These are phyloP conservation scores for Phytopythium delawarense DNA, from an alignment of 352 stramenopile species.

Conservation along the genomic window DNA sequence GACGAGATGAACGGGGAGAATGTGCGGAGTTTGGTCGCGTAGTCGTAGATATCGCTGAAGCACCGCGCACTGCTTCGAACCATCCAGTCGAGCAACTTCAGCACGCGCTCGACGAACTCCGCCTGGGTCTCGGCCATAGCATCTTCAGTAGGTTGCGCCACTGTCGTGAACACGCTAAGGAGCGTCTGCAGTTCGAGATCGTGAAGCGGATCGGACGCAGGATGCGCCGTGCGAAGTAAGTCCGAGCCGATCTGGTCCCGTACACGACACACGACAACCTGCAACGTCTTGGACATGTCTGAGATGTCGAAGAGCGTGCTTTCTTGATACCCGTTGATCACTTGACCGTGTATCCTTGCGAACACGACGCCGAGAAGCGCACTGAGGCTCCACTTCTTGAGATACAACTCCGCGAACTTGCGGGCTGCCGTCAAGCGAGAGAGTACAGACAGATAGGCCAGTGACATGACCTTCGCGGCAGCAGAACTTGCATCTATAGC, in stretches of 20 bases:
- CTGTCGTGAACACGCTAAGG: constrained; percentile 19
- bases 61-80: constrained; percentile 13
- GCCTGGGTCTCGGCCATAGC: neutral
- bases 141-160: neutral
- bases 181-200: constrained; percentile 23
- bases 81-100: constrained; percentile 32
- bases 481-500: neutral
- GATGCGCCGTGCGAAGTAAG: neutral
- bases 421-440: constrained; percentile 16
- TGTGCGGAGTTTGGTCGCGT: constrained; percentile 16
- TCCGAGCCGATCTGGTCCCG: neutral
- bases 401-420: constrained; percentile 50
- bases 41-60: constrained; percentile 26
- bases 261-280: constrained; percentile 14
- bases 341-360: constrained; percentile 24
- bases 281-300: constrained; percentile 36
- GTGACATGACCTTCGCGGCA: neutral
- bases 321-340: constrained; percentile 40
- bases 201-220: neutral
- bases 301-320: constrained; percentile 16
- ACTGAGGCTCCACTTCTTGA: constrained; percentile 45
- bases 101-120: constrained; percentile 17
- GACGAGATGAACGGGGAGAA: constrained; percentile 16
- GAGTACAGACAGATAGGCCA: constrained; percentile 4
- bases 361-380: constrained; percentile 38